These are phyloP conservation scores for Fomitopsis palustris DNA, from an alignment of 1,284 basidiomycete genomes.

Conservation along the genomic window DNA sequence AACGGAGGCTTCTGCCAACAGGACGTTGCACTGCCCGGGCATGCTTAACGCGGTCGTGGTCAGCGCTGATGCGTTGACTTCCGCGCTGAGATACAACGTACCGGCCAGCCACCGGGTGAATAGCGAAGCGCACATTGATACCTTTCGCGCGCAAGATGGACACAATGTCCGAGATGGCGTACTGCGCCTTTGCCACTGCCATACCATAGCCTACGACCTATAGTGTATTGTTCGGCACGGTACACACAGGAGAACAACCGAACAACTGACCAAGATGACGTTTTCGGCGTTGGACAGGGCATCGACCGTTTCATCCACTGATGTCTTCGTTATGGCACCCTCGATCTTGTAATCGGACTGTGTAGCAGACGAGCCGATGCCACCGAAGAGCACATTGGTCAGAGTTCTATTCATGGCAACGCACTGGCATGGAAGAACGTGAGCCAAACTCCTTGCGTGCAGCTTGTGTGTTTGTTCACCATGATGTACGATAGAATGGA, in stretches of 20 bases:
- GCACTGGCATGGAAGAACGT: slow-evolving; percentile 46
- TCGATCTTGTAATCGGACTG: slow-evolving; percentile 71
- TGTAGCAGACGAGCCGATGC: slow-evolving; percentile 57
- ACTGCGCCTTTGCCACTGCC: slow-evolving; percentile 87
- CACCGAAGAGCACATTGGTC: slow-evolving; percentile 78
- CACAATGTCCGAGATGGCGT: slow-evolving; percentile 81
- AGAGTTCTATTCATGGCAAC: slow-evolving; percentile 85
- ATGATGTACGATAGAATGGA: slow-evolving; percentile 90
- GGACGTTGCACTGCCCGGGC: slow-evolving; percentile 85
- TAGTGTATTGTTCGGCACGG: background rate
- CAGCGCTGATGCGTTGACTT: background rate
- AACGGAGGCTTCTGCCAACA: slow-evolving; percentile 83
- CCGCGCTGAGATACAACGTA: background rate
- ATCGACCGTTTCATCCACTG: slow-evolving; percentile 76
- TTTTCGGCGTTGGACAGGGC: slow-evolving; percentile 73
- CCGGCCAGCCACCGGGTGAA: slow-evolving; percentile 40
- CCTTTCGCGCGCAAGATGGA: slow-evolving; percentile 66
- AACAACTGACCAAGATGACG: slow-evolving; percentile 65
- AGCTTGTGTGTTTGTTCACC: slow-evolving; percentile 39
- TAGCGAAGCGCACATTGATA: slow-evolving; percentile 60
- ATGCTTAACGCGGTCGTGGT: slow-evolving; percentile 43
- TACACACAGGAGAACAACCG: background rate
- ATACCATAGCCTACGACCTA: slow-evolving; percentile 87
- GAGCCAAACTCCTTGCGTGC: background rate
- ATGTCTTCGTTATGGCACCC: slow-evolving; percentile 73